Conservation (phyloP, 495 filamentous ascomycete species). For the Xylaria bambusicola region DNA sequence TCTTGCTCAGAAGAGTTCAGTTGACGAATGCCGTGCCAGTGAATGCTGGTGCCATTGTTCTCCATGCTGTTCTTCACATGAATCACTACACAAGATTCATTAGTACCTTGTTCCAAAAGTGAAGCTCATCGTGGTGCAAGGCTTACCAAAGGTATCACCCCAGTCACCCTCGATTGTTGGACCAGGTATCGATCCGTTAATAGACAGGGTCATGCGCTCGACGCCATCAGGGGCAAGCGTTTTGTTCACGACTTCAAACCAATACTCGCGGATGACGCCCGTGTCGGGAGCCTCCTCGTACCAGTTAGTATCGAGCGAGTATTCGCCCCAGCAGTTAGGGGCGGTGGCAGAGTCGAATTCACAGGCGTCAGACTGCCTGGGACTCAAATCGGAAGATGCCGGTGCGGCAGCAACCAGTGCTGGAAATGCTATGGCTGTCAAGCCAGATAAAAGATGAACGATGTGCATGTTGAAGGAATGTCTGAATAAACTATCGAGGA, state of each 20-base stretch:
- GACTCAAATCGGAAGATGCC: background rate
- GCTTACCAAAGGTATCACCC: constrained; percentile 47
- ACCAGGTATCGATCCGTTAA: constrained; percentile 50
- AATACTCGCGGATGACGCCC: constrained; percentile 48
- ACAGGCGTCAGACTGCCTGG: constrained; percentile 22
- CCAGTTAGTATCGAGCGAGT: constrained; percentile 32
- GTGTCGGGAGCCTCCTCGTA: constrained; percentile 39
- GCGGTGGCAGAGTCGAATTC: constrained; percentile 24
- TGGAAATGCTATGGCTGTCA: constrained; percentile 13
- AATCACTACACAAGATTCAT: constrained; percentile 21
- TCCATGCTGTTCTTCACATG: constrained; percentile 33
- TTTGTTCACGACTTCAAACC: constrained; percentile 44
- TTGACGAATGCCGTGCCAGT: constrained; percentile 56
- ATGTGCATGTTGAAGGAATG: constrained; percentile 21
- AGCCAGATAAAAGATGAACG: constrained; percentile 8
- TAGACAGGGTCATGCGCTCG: constrained; percentile 38
- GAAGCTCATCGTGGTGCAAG: background rate
- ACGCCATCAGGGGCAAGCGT: constrained; percentile 54
- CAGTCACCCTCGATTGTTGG: constrained; percentile 45
- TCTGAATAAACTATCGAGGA: background rate
- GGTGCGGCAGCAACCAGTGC: constrained; percentile 16
- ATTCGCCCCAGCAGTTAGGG: constrained; percentile 30
- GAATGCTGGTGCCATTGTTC: constrained; percentile 50
- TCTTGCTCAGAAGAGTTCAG: constrained; percentile 40
- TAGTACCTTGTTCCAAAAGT: constrained; percentile 8